Conservation (phyloP, 139 green algal genomes). For the Pseudopediastrum boryanum region DNA sequence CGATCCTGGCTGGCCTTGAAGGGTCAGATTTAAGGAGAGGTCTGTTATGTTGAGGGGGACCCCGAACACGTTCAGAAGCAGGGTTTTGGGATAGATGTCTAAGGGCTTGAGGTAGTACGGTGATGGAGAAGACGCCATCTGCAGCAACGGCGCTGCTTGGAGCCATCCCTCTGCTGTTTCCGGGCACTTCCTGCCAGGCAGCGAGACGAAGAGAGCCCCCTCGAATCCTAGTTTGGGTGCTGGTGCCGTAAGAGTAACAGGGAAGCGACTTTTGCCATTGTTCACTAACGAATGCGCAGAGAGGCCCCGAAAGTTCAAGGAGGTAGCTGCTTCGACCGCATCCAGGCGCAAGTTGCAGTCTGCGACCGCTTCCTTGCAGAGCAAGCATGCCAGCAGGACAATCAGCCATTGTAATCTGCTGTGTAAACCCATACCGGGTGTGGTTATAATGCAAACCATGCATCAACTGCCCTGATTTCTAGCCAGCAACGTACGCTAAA, state of each 20-base stretch:
- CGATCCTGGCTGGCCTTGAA: conserved; percentile 11
- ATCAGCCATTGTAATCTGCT: too few relatives aligned
- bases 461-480: too few relatives aligned
- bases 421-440: too few relatives aligned
- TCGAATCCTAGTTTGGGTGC: background rate
- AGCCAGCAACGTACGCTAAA: too few relatives aligned
- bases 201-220: conserved; percentile 4
- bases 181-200: background rate
- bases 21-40: conserved; percentile 19
- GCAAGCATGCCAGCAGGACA: too few relatives aligned
- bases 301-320: too few relatives aligned
- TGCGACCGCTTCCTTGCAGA: too few relatives aligned
- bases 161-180: background rate
- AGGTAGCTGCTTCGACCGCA: too few relatives aligned
- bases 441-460: too few relatives aligned
- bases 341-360: conserved; percentile 15
- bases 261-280: too few relatives aligned
- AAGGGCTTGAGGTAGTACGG: conserved; percentile 18
- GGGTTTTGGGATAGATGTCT: background rate
- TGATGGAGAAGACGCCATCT: conserved; percentile 17
- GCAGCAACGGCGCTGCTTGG: background rate
- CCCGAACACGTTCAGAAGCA: conserved; percentile 13
- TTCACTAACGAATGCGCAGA: too few relatives aligned
- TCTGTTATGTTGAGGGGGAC: conserved; percentile 35
- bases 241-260: background rate